Percentiles rank a stretch among this genome's conserved stretches.
Conservation (phyloP, 768 basidiomycete species). For the Xerocomellus dryophilus region DNA sequence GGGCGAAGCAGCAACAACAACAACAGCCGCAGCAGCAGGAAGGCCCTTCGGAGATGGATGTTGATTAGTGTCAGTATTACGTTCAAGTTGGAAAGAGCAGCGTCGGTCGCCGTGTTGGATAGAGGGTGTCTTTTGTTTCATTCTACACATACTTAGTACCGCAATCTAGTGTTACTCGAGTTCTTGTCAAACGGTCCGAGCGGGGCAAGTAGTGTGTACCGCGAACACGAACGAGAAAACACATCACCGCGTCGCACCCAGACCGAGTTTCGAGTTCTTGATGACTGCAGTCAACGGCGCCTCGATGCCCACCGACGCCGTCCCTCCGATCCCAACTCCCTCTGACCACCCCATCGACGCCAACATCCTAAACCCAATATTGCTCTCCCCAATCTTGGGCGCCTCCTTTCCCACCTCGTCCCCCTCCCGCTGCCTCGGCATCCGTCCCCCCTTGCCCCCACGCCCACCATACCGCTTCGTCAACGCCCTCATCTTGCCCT, state of each 20-base stretch:
- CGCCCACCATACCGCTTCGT: conserved; percentile 26
- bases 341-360: conserved; percentile 91
- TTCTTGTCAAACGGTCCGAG: not conserved
- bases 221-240: not conserved
- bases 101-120: not conserved
- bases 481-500: conserved; percentile 54
- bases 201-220: too few relatives aligned
- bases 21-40: conserved; percentile 5
- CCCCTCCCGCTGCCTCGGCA: conserved; percentile 68
- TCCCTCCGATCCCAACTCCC: conserved; percentile 71
- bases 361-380: conserved; percentile 86
- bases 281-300: conserved; percentile 79
- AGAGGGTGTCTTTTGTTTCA: not conserved
- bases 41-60: conserved; percentile 71
- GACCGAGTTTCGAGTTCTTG: conserved; percentile 80
- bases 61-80: conserved; percentile 50
- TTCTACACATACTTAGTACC: not conserved
- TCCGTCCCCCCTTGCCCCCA: conserved; percentile 15
- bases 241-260: conserved; percentile 54
- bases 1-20: conserved; percentile 33
- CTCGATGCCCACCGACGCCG: conserved; percentile 56
- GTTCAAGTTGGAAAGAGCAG: too few relatives aligned
- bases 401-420: conserved; percentile 88
- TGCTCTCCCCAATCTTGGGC: conserved; percentile 74
- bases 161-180: not conserved